These are phyloP conservation scores for Erysiphe pisi DNA, from an alignment of 2,329 filamentous ascomycete species.

Conservation along the genomic window DNA sequence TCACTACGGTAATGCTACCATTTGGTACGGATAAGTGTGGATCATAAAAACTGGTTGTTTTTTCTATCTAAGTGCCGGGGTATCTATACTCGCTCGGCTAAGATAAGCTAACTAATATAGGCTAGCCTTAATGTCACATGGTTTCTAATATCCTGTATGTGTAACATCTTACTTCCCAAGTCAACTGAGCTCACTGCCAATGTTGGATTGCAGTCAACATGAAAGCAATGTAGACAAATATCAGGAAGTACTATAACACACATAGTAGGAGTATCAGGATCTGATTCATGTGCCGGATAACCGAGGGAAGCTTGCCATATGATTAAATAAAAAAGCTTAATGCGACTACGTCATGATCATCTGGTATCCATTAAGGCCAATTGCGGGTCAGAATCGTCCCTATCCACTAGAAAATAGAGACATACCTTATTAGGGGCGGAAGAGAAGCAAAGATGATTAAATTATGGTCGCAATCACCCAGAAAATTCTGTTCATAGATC, in stretches of 20 bases:
- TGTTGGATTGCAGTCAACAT: not conserved
- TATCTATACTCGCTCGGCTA: too few species aligned
- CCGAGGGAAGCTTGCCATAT: not conserved
- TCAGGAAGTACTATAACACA: not conserved
- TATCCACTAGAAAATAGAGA: not conserved
- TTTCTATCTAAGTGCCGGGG: too few species aligned
- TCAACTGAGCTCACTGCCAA: not conserved
- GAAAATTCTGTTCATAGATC: not conserved
- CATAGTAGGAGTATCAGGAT: not conserved
- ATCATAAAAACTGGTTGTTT: too few species aligned
- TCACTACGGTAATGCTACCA: too few species aligned
- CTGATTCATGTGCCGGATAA: not conserved
- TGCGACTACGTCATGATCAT: not conserved
- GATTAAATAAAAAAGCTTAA: not conserved
- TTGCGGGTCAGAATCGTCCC: not conserved
- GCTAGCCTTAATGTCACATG: too few species aligned
- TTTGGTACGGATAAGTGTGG: too few species aligned
- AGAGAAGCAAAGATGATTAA: not conserved
- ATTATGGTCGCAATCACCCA: not conserved
- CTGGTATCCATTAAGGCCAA: not conserved
- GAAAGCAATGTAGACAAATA: not conserved
- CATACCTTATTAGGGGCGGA: not conserved
- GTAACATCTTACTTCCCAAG: not conserved
- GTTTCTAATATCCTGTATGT: too few species aligned
- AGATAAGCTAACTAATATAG: too few species aligned